Conservation (phyloP, 2,329 filamentous ascomycete species). For the Penicillium sp. region DNA sequence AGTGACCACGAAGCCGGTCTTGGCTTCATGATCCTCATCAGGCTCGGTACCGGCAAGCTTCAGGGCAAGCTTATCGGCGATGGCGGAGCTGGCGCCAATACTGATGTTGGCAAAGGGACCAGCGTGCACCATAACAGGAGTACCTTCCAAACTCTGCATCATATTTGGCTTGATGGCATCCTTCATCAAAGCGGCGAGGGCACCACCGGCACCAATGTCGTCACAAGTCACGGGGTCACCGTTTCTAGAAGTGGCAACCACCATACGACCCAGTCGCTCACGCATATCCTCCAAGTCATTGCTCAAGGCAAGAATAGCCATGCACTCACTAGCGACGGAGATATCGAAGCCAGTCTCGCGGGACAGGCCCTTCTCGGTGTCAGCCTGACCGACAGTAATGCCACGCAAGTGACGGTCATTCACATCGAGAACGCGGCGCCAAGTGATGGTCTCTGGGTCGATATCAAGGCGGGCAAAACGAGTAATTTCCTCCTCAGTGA, state of each 20-base stretch:
- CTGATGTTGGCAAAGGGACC: conserved; percentile 98
- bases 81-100: conserved; percentile 91
- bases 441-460: conserved; percentile 94
- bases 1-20: conserved; percentile 90
- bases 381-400: conserved; percentile 81
- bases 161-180: conserved; percentile 98
- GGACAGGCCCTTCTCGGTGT: conserved; percentile 84
- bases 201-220: conserved; percentile 88
- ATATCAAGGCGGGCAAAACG: conserved; percentile 94
- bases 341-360: conserved; percentile 96
- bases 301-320: conserved; percentile 95
- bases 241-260: conserved; percentile 78
- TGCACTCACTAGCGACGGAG: conserved; percentile 94
- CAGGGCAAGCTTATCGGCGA: conserved; percentile 91
- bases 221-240: conserved; percentile 95
- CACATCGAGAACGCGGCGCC: conserved; percentile 92
- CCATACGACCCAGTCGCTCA: conserved; percentile 91
- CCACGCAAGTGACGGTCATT: conserved; percentile 92
- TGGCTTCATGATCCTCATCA: conserved; percentile 77
- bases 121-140: conserved; percentile 94
- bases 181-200: conserved; percentile 90
- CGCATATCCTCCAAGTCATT: conserved; percentile 85
- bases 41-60: conserved; percentile 94
- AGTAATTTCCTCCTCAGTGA: conserved; percentile 83
- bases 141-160: conserved; percentile 97